Evolutionary conservation across 169 alveolate species (phyloP), one percentile per base, ranked within the genome.

Genomic region (Eimeria tenella): DNA sequence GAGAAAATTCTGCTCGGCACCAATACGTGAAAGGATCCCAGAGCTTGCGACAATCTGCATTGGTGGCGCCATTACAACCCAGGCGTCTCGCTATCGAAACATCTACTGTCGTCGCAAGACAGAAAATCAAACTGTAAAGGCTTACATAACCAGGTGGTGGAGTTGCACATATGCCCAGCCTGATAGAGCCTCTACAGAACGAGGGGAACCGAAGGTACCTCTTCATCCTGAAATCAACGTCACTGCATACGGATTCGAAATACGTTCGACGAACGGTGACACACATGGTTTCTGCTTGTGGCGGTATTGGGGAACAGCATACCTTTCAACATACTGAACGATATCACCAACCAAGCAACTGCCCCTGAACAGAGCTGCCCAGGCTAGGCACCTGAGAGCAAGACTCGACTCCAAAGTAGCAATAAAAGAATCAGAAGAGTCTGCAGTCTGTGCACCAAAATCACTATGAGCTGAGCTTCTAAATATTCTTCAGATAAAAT

Each of bases 91-190:
- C 42, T 31, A 31, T 31, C 42, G 42, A 2, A 31, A 31, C 42
- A 31, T 31, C 42, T 50, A 17, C 70, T 52, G 55, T 13, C 9
- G n/a, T 7, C 21, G 4, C 1, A 49, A 15, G 15, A 11, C 6
- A 55, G 23, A n/a, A 0, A 53, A 23, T 4, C n/a, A 79, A 79
- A 11, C 55, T 42, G 56, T 68, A 25, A 17, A 7, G 10, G 77
- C 90, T 60, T 4, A 83, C 90, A 56, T 83, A 75, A 15, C 75
- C 90, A 58, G 90, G 75, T 60, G 90, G 90, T 17, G 90, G 90
- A 58, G 65, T 60, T 19, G 90, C 55, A 75, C 90, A 83, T 25
- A 83, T 62, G 50, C 79, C 90, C 15, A 83, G 77, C 21, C 75
- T 56, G 31, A 75, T 83, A 68, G 90, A 83, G 60, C 90, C 90